phyloP scores from a whole-genome alignment of 2,329 filamentous ascomycete species.

The Penicillium brevicompactum region DNA sequence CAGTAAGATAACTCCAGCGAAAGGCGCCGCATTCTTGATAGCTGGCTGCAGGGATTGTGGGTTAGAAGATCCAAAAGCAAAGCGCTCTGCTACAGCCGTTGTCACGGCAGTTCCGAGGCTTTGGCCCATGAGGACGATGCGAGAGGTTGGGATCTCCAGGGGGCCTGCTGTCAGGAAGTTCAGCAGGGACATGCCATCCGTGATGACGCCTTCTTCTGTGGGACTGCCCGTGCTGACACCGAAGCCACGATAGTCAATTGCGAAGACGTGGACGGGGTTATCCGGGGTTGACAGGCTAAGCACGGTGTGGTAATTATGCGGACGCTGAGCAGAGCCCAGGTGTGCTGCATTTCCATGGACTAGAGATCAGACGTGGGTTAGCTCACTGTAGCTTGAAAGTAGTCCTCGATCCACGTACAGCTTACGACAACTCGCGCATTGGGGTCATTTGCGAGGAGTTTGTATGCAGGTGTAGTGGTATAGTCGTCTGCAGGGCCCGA shows the following conservation, averaged over 20 bases:
- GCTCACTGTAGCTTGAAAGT: neutral
- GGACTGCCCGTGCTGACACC: constrained; percentile 79
- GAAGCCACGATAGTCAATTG: constrained; percentile 89
- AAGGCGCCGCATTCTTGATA: constrained; percentile 55
- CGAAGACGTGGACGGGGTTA: constrained; percentile 71
- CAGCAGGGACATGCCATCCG: constrained; percentile 72
- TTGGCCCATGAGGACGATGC: constrained; percentile 81
- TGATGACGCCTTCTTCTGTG: constrained; percentile 77
- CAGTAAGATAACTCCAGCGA: constrained; percentile 78
- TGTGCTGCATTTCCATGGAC: constrained; percentile 76
- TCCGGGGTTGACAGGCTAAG: constrained; percentile 68
- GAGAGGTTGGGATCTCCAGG: constrained; percentile 66
- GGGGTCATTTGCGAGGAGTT: constrained; percentile 53
- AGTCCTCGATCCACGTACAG: constrained; percentile 41
- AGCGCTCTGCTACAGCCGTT: constrained; percentile 72
- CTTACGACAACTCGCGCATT: constrained; percentile 58
- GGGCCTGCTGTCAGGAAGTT: constrained; percentile 63
- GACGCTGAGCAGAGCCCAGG: constrained; percentile 75
- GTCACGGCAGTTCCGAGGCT: constrained; percentile 86
- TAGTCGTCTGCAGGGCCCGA: constrained; percentile 56
- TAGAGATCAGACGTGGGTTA: constrained; percentile 15
- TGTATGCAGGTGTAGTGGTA: constrained; percentile 51
- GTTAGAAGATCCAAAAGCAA: constrained; percentile 51
- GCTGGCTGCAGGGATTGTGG: constrained; percentile 45
- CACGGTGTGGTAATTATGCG: constrained; percentile 75